These are phyloP conservation scores for Thraustotheca clavata DNA, from an alignment of 352 stramenopile species.

Conservation along the genomic window DNA sequence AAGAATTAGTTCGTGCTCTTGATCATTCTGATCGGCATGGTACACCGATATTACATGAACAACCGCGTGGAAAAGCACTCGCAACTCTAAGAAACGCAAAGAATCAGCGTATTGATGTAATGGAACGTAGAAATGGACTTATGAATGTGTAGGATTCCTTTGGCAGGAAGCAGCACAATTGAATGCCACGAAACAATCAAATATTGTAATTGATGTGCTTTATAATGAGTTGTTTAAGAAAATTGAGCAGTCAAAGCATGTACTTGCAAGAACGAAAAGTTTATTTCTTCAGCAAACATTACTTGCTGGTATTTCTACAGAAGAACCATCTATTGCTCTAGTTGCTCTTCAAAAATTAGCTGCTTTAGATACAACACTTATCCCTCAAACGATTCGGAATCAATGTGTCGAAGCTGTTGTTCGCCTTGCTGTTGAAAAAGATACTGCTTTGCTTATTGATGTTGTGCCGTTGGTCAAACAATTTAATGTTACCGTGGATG, in stretches of 20 bases:
- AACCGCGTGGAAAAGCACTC: not conserved
- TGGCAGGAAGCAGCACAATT: constrained; percentile 14
- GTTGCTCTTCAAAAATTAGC: not conserved
- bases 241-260: not conserved
- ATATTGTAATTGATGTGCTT: constrained; percentile 10
- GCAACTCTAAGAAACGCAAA: not conserved
- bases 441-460: not conserved
- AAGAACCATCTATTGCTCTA: not conserved
- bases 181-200: not conserved
- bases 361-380: not conserved
- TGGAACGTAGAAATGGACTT: not conserved
- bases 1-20: not conserved
- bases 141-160: not conserved
- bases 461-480: not conserved
- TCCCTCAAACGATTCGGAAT: not conserved
- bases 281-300: constrained; percentile 15
- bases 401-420: not conserved
- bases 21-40: not conserved
- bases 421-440: not conserved
- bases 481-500: not conserved
- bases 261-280: constrained; percentile 1
- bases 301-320: not conserved
- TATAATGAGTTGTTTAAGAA: not conserved
- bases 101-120: not conserved
- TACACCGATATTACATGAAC: not conserved